phyloP scores from a whole-genome alignment of 306 rosid genomes.

The Rubus idaeus region DNA sequence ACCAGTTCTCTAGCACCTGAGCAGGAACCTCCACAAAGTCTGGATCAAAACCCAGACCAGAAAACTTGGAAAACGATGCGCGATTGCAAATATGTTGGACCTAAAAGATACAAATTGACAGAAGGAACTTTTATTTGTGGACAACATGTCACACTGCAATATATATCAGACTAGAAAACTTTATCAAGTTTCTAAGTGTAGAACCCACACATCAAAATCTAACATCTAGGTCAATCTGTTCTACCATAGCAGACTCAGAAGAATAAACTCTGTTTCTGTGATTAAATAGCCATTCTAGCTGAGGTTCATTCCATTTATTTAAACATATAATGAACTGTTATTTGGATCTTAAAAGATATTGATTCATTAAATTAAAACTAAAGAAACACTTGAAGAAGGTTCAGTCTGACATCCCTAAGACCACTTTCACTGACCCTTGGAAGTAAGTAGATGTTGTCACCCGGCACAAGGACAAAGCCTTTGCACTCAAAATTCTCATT shows the following conservation, averaged over 20 bases:
- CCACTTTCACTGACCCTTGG: no score
- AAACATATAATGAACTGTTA: neutral
- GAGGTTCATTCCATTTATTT: neutral
- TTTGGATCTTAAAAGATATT: neutral
- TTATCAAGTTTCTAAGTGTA: neutral
- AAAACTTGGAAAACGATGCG: slow-evolving; percentile 76
- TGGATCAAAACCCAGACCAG: slow-evolving; percentile 90
- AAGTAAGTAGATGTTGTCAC: no score
- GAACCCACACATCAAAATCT: slow-evolving; percentile 8
- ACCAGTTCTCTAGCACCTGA: slow-evolving; percentile 87
- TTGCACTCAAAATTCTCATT: neutral
- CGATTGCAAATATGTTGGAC: slow-evolving; percentile 95
- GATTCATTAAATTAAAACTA: neutral
- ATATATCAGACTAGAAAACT: slow-evolving; percentile 2
- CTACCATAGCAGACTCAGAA: neutral
- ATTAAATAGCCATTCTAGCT: neutral
- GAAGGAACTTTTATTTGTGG: slow-evolving; percentile 3
- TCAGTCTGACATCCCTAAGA: neutral
- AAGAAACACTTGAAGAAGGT: neutral
- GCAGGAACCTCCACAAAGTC: slow-evolving; percentile 95
- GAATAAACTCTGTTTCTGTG: neutral
- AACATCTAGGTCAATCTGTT: neutral
- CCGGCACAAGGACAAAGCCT: neutral
- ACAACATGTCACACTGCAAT: slow-evolving; percentile 15
- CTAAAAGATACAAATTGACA: slow-evolving; percentile 38